These are phyloP conservation scores for Lolium perenne DNA, from an alignment of 176 grass and related monocot genomes.

Conservation along the genomic window DNA sequence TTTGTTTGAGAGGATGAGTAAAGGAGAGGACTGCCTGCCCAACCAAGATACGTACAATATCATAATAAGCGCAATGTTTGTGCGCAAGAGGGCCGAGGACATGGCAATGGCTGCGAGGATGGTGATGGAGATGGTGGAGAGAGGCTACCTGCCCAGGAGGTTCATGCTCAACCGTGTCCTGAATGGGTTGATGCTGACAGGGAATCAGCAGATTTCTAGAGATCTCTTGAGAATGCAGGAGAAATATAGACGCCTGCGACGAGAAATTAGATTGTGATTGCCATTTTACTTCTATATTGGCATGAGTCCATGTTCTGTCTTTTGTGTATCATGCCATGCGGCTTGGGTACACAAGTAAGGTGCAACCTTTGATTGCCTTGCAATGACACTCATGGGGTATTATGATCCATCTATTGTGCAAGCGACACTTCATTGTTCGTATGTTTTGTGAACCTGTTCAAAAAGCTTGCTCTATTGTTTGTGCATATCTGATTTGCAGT, in stretches of 20 bases:
- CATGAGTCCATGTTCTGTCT: neutral
- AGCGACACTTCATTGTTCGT: slow-evolving; percentile 5
- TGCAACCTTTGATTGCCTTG: neutral
- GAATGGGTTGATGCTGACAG: slow-evolving; percentile 80
- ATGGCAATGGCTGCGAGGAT: slow-evolving; percentile 75
- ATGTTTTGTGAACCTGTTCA: slow-evolving; percentile 1
- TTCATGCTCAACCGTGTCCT: slow-evolving; percentile 92
- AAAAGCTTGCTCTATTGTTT: slow-evolving; percentile 1
- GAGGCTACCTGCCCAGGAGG: slow-evolving; percentile 88
- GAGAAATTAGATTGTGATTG: slow-evolving; percentile 71
- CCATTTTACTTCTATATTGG: neutral
- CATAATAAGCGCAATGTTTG: slow-evolving; percentile 93
- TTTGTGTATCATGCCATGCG: neutral
- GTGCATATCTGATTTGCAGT: neutral
- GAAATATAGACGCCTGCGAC: slow-evolving; percentile 56
- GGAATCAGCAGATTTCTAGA: slow-evolving; percentile 80
- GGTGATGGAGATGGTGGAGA: slow-evolving; percentile 85
- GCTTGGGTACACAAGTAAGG: neutral
- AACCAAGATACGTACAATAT: slow-evolving; percentile 94
- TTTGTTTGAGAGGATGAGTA: slow-evolving; percentile 77
- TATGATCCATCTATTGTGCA: slow-evolving; percentile 33
- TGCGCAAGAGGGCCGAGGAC: slow-evolving; percentile 77
- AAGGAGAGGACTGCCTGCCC: slow-evolving; percentile 65
- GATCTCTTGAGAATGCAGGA: slow-evolving; percentile 88
- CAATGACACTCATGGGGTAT: neutral